Evolutionary conservation across 2,329 filamentous ascomycete species (phyloP).

Genomic region (Ascochyta lentis): DNA sequence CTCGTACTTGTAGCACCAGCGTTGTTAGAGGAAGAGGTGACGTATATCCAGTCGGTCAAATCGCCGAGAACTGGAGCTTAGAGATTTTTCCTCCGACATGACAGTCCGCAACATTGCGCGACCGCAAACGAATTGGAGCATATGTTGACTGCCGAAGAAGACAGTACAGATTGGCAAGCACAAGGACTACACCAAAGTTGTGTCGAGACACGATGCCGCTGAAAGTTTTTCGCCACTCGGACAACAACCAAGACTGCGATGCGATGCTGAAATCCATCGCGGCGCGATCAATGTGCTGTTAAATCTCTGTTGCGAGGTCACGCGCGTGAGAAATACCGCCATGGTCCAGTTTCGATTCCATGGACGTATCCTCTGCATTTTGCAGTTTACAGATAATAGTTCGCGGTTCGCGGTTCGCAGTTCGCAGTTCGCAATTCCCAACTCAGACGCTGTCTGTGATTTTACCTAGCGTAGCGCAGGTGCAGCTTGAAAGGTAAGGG

Average conservation of each 20-base stretch:
- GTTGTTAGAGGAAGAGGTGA: not conserved
- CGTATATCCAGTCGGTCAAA: not conserved
- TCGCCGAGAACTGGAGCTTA: not conserved
- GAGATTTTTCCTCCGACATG: not conserved
- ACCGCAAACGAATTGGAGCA: not conserved
- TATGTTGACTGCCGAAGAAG: not conserved
- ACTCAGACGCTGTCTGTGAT: too few species aligned
- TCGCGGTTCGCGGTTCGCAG: too few species aligned
- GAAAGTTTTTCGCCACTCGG: not conserved
- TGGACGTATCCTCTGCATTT: too few species aligned
- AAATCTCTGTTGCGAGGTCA: too few species aligned
- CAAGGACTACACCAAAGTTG: too few species aligned
- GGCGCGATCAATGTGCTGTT: not conserved
- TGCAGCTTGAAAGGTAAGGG: too few species aligned
- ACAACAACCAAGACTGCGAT: not conserved
- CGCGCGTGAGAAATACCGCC: too few species aligned
- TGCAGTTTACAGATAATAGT: too few species aligned
- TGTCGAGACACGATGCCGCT: not conserved
- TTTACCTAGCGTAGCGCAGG: too few species aligned
- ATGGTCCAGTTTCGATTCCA: too few species aligned
- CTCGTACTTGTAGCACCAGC: not conserved
- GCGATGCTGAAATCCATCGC: too few species aligned
- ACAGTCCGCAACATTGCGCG: not conserved
- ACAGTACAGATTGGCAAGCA: not conserved
- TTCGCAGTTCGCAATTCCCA: too few species aligned